Evolutionary conservation across 441 rosid species (phyloP).

Genomic region (Populus hybrid): DNA sequence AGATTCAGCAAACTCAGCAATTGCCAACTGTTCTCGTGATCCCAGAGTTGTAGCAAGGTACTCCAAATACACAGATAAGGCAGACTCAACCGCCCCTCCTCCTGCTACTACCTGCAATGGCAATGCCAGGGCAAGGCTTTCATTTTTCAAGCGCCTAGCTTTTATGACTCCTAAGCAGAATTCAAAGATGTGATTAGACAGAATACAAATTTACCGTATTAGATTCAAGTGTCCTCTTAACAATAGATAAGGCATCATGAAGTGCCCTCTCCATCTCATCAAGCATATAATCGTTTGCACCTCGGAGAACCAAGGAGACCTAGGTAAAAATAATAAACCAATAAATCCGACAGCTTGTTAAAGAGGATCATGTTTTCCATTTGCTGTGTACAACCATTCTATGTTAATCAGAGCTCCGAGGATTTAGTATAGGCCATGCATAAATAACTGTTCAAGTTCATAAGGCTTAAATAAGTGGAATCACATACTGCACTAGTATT

Average conservation of each 20-base stretch:
- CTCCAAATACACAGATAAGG: conserved; percentile 91
- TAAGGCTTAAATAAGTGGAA: conserved; percentile 8
- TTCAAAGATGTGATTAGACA: neutral
- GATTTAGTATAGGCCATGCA: neutral
- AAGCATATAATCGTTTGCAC: conserved; percentile 98
- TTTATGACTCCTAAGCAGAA: neutral
- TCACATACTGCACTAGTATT: conserved; percentile 75
- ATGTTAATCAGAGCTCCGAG: neutral
- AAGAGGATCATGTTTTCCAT: neutral
- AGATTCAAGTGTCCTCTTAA: conserved; percentile 97
- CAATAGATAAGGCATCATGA: conserved; percentile 82
- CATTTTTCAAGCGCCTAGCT: neutral
- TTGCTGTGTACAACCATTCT: neutral
- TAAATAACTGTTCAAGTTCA: neutral
- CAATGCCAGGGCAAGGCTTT: conserved; percentile 10
- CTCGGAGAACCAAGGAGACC: conserved; percentile 96
- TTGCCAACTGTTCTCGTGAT: conserved; percentile 95
- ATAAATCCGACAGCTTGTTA: conserved; percentile 9
- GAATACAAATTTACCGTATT: conserved; percentile 52
- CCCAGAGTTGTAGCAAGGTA: conserved; percentile 95
- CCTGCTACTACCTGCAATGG: conserved; percentile 89
- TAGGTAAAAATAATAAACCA: conserved; percentile 23
- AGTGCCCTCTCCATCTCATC: conserved; percentile 99
- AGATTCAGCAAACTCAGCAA: conserved; percentile 98
- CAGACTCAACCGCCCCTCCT: conserved; percentile 98